Evolutionary conservation across 257 asterid genomes (phyloP).

Genomic region (Oldenlandia corymbosa): DNA sequence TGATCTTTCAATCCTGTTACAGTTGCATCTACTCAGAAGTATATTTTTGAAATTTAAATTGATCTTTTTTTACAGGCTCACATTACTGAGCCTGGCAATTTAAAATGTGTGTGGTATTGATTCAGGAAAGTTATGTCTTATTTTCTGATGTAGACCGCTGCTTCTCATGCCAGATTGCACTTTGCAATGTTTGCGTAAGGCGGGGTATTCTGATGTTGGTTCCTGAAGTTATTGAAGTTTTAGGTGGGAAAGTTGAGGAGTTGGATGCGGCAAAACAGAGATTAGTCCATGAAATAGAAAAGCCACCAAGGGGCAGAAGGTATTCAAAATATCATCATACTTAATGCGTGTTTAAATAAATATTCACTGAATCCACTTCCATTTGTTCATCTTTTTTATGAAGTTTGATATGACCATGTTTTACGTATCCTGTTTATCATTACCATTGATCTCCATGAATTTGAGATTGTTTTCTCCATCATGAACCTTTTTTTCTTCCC

Average conservation of each 20-base stretch:
- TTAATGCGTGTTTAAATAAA: not conserved
- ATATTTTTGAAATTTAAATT: not conserved
- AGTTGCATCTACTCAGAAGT: not conserved
- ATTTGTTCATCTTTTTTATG: not conserved
- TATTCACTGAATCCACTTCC: not conserved
- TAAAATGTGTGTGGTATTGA: not conserved
- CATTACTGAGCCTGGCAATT: too few species aligned
- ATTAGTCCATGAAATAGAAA: slow-evolving; percentile 75
- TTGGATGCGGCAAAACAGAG: slow-evolving; percentile 80
- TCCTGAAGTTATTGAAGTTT: slow-evolving; percentile 75
- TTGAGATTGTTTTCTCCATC: not conserved
- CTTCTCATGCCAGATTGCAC: slow-evolving; percentile 47
- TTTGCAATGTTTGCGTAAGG: slow-evolving; percentile 74
- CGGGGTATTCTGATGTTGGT: slow-evolving; percentile 86
- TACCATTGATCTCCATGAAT: not conserved
- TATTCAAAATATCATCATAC: slow-evolving; percentile 17
- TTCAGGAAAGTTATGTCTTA: not conserved
- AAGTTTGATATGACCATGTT: not conserved
- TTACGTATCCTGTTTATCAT: not conserved
- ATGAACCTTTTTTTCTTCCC: too few species aligned
- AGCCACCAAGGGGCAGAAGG: slow-evolving; percentile 97
- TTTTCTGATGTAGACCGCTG: slow-evolving; percentile 10
- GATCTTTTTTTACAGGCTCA: not conserved
- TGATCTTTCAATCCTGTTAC: not conserved
- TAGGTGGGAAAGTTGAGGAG: slow-evolving; percentile 85